Conservation (phyloP, 805 yeast species). For the Yamadazyma insecticola region DNA sequence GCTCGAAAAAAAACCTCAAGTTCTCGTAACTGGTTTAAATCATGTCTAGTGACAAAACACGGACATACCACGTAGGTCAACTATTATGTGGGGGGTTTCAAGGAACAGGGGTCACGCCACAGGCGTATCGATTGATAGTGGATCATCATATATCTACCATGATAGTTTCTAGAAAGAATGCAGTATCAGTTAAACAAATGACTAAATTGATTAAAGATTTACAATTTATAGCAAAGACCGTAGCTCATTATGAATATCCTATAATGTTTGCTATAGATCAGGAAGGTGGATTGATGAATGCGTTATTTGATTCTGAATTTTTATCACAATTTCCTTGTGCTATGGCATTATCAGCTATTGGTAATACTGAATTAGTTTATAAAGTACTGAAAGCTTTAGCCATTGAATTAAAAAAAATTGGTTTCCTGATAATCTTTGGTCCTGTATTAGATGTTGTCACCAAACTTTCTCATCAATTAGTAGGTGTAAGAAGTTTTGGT, state of each 20-base stretch:
- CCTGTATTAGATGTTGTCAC: slow-evolving; percentile 62
- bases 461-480: slow-evolving; percentile 49
- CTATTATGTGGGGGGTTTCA: slow-evolving; percentile 57
- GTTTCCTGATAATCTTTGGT: slow-evolving; percentile 52
- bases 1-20: too few relatives aligned
- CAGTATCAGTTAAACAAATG: slow-evolving; percentile 45
- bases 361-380: slow-evolving; percentile 44
- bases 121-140: slow-evolving; percentile 47
- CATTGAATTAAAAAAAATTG: slow-evolving; percentile 47
- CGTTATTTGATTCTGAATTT: slow-evolving; percentile 47
- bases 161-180: slow-evolving; percentile 49
- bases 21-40: too few relatives aligned
- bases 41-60: too few relatives aligned
- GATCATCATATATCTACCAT: slow-evolving; percentile 49
- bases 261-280: slow-evolving; percentile 55
- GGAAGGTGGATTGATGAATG: slow-evolving; percentile 61
- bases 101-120: slow-evolving; percentile 49
- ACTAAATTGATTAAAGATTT: slow-evolving; percentile 46
- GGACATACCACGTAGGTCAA: too few relatives aligned
- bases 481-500: slow-evolving; percentile 60
- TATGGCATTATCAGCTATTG: slow-evolving; percentile 59
- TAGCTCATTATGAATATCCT: slow-evolving; percentile 48
- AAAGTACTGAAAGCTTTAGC: slow-evolving; percentile 53
- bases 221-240: slow-evolving; percentile 47
- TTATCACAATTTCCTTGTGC: slow-evolving; percentile 61